phyloP scores from a whole-genome alignment of 495 filamentous ascomycete species.

The Xylaria acuta region DNA sequence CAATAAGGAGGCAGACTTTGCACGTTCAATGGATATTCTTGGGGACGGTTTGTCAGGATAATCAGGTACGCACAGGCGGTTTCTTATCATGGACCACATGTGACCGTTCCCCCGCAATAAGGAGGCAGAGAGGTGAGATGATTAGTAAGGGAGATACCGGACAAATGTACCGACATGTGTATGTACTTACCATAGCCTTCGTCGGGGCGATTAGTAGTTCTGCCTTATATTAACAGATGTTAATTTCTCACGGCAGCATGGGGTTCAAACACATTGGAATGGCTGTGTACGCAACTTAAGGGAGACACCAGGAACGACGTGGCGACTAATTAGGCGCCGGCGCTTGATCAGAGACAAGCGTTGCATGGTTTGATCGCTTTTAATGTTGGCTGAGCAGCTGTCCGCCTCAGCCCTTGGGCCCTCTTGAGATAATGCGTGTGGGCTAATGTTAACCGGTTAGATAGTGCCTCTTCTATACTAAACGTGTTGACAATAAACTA shows the following conservation, averaged over 20 bases:
- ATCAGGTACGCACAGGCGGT: neutral
- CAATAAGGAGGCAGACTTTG: neutral
- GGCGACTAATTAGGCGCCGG: conserved; percentile 4
- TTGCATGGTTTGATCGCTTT: neutral
- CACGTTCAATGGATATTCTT: no score
- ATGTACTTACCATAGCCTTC: neutral
- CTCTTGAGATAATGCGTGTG: neutral
- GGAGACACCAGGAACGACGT: neutral
- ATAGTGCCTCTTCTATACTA: neutral
- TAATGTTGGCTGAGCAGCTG: neutral
- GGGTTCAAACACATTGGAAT: neutral
- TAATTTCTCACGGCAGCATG: neutral
- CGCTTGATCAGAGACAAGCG: conserved; percentile 1
- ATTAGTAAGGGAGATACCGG: neutral
- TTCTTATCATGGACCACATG: neutral
- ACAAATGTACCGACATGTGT: neutral
- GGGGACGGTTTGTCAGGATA: neutral
- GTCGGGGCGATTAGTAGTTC: neutral
- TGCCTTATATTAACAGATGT: neutral
- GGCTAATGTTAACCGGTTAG: neutral
- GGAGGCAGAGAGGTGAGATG: neutral
- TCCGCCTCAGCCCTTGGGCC: neutral
- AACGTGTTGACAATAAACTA: neutral
- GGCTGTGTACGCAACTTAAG: neutral
- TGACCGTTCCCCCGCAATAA: neutral